Conservation (phyloP, 1,284 basidiomycete species). For the Fomitopsis schrenkii region DNA sequence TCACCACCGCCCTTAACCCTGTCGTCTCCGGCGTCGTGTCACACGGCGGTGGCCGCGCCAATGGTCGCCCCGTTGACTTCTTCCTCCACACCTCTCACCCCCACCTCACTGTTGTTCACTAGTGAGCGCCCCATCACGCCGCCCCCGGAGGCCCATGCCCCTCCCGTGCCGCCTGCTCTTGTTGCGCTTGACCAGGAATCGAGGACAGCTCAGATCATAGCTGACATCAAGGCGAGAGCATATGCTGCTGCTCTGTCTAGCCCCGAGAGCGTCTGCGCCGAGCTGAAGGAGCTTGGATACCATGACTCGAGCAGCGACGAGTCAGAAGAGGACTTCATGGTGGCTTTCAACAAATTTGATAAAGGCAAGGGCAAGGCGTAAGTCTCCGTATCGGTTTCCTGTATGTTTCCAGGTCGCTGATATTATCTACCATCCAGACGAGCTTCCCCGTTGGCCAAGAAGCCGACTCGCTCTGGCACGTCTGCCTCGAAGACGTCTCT, state of each 20-base stretch:
- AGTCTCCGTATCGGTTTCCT: neutral
- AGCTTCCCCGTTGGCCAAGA: neutral
- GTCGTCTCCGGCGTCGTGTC: neutral
- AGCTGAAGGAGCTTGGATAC: slow-evolving; percentile 43
- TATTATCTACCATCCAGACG: neutral
- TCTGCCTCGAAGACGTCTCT: slow-evolving; percentile 4
- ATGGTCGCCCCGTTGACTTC: neutral
- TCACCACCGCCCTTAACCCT: neutral
- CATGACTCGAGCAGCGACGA: slow-evolving; percentile 41
- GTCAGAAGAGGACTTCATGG: slow-evolving; percentile 21
- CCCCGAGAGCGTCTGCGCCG: slow-evolving; percentile 28
- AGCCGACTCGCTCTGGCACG: neutral
- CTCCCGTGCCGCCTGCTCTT: slow-evolving; percentile 33
- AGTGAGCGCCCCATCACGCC: slow-evolving; percentile 31
- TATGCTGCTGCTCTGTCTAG: slow-evolving; percentile 36
- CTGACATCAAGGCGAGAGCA: slow-evolving; percentile 51
- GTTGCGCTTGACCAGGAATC: slow-evolving; percentile 38
- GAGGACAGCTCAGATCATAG: slow-evolving; percentile 57
- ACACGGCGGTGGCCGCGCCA: neutral
- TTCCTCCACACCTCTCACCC: neutral
- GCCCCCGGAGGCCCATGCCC: slow-evolving; percentile 33
- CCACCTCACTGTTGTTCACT: slow-evolving; percentile 1
- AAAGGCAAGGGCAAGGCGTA: slow-evolving; percentile 15
- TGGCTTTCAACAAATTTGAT: neutral
- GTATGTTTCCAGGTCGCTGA: neutral